These are phyloP conservation scores for Daldinia grandis DNA, from an alignment of 495 filamentous ascomycete species.

Conservation along the genomic window DNA sequence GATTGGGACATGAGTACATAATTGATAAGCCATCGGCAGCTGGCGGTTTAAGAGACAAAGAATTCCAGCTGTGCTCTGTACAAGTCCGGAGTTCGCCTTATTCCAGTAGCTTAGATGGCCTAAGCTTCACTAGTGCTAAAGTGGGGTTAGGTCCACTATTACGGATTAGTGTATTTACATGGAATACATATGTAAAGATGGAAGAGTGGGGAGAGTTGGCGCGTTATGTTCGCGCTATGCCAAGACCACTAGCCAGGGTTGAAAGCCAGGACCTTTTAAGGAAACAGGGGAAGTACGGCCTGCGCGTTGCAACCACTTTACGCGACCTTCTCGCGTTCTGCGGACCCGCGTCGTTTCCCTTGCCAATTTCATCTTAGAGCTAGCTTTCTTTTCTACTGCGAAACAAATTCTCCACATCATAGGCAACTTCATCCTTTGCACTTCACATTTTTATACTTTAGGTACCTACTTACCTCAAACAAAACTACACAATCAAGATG, in stretches of 20 bases:
- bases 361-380: slow-evolving; percentile 27
- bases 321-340: slow-evolving; percentile 41
- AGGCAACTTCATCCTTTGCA: slow-evolving; percentile 2
- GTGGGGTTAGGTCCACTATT: too few relatives aligned
- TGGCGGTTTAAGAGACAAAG: slow-evolving; percentile 2
- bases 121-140: background rate
- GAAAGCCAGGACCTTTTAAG: background rate
- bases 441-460: background rate
- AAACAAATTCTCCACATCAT: slow-evolving; percentile 5
- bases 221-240: slow-evolving; percentile 1
- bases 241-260: background rate
- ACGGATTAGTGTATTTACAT: background rate
- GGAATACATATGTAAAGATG: too few relatives aligned
- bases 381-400: slow-evolving; percentile 9
- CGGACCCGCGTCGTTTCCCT: slow-evolving; percentile 45
- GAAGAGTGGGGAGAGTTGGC: background rate
- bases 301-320: slow-evolving; percentile 29
- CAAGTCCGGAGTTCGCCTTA: slow-evolving; percentile 54
- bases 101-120: slow-evolving; percentile 42
- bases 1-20: slow-evolving; percentile 1
- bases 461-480: background rate
- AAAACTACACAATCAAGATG: slow-evolving; percentile 55
- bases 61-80: slow-evolving; percentile 16
- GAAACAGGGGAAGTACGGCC: background rate
- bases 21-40: slow-evolving; percentile 20